These are phyloP conservation scores for Metschnikowia colocasiae DNA, from an alignment of 805 yeast genomes.

Conservation along the genomic window DNA sequence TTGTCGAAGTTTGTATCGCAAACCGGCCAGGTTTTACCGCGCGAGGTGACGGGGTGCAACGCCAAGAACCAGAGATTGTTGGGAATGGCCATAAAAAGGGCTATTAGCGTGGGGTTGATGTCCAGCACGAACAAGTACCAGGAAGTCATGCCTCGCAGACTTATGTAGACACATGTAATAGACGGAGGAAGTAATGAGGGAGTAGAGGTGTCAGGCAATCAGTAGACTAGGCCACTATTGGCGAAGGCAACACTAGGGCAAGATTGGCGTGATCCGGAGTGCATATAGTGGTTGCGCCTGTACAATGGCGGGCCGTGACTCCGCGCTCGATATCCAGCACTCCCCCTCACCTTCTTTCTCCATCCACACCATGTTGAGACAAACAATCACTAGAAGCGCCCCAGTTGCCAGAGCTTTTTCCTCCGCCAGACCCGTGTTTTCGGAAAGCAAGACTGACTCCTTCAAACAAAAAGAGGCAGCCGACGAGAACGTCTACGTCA, in stretches of 20 bases:
- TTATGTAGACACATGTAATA: constrained; percentile 22
- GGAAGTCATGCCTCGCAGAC: constrained; percentile 40
- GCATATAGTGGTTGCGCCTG: neutral
- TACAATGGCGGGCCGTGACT: constrained; percentile 1
- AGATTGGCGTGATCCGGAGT: neutral
- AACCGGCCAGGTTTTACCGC: constrained; percentile 74
- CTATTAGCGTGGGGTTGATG: constrained; percentile 75
- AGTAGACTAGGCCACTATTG: too few species aligned
- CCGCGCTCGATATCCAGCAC: neutral
- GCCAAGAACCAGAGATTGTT: constrained; percentile 65
- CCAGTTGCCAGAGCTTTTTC: constrained; percentile 17
- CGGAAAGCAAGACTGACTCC: constrained; percentile 21
- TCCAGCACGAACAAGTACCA: constrained; percentile 69
- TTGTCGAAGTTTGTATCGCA: constrained; percentile 62
- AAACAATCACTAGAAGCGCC: constrained; percentile 16
- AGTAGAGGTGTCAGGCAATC: too few species aligned
- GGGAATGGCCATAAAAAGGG: constrained; percentile 74
- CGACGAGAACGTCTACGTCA: constrained; percentile 79
- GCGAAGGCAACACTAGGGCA: too few species aligned
- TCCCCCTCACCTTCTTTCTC: constrained; percentile 1
- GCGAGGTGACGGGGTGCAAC: constrained; percentile 65
- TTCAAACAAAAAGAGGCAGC: constrained; percentile 85
- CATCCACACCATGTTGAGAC: constrained; percentile 19
- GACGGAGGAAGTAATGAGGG: neutral
- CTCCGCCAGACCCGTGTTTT: constrained; percentile 11